A percentile compares a stretch with the other conserved stretches of the same genome.
Conservation (phyloP, 1,284 basidiomycete genomes). For the Pseudozyma sp. region DNA sequence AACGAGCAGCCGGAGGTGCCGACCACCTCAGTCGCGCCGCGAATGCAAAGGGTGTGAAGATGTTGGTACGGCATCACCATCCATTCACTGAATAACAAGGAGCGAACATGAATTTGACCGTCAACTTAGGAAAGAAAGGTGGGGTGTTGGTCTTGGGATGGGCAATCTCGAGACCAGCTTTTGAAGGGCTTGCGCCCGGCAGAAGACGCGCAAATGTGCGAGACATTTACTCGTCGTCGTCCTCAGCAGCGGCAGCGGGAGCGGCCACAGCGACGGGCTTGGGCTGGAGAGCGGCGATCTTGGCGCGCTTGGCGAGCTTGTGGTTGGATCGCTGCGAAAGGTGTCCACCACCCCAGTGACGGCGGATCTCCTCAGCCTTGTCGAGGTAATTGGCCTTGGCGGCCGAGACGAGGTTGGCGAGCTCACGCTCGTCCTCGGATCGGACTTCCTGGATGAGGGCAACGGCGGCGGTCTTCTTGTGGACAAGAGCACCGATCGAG, state of each 20-base stretch:
- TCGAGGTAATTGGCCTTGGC: slow-evolving; percentile 96
- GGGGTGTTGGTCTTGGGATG: slow-evolving; percentile 25
- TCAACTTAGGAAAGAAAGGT: slow-evolving; percentile 9
- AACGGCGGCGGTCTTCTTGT: slow-evolving; percentile 97
- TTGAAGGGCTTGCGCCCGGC: slow-evolving; percentile 25
- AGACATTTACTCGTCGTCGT: slow-evolving; percentile 52
- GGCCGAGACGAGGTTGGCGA: slow-evolving; percentile 89
- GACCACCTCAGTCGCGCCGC: slow-evolving; percentile 6
- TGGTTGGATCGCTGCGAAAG: slow-evolving; percentile 92
- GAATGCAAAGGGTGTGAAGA: neutral
- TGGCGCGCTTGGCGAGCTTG: slow-evolving; percentile 93
- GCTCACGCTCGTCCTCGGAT: slow-evolving; percentile 92
- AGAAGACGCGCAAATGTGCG: slow-evolving; percentile 16
- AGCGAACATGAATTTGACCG: slow-evolving; percentile 42
- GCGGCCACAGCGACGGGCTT: slow-evolving; percentile 44
- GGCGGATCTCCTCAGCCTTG: slow-evolving; percentile 91
- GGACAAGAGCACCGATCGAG: slow-evolving; percentile 93
- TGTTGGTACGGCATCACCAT: slow-evolving; percentile 30
- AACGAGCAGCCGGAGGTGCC: slow-evolving; percentile 8
- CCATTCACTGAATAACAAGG: slow-evolving; percentile 29
- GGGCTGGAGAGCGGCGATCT: slow-evolving; percentile 75
- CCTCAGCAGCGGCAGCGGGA: slow-evolving; percentile 34
- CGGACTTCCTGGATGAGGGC: slow-evolving; percentile 91
- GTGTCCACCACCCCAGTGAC: slow-evolving; percentile 94
- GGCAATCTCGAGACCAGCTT: slow-evolving; percentile 30